Conservation (phyloP, 1,139 yeast genomes). For the Candida sanyaensis region DNA sequence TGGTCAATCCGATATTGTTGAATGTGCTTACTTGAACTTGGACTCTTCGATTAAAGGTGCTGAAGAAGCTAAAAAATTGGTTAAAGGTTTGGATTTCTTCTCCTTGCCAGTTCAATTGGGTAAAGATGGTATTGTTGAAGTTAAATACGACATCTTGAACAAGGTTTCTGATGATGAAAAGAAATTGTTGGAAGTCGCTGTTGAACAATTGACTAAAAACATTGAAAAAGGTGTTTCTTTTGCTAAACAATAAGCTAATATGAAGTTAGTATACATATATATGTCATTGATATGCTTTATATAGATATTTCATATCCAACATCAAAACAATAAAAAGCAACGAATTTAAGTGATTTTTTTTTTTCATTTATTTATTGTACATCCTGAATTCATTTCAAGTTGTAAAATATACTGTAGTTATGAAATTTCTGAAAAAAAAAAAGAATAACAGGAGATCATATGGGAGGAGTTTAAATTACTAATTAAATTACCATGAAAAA, state of each 20-base stretch:
- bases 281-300: too few species aligned
- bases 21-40: conserved; percentile 69
- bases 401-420: too few species aligned
- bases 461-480: too few species aligned
- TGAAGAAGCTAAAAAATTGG: conserved; percentile 73
- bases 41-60: conserved; percentile 52
- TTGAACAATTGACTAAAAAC: conserved; percentile 79
- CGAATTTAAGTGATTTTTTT: not conserved
- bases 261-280: too few species aligned
- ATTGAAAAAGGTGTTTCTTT: conserved; percentile 64
- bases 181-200: conserved; percentile 76
- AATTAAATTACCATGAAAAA: too few species aligned
- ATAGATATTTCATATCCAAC: too few species aligned
- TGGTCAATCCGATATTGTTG: conserved; percentile 71
- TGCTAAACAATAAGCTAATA: conserved; percentile 31
- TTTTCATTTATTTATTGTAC: too few species aligned
- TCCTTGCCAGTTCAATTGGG: conserved; percentile 91
- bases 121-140: conserved; percentile 82
- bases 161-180: conserved; percentile 60
- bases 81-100: conserved; percentile 87
- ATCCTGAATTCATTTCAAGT: too few species aligned
- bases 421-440: too few species aligned
- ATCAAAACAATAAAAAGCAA: not conserved
- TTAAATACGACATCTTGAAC: conserved; percentile 52
- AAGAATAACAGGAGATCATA: too few species aligned